phyloP scores from a whole-genome alignment of 768 basidiomycete species.

The Ramaria sp. region DNA sequence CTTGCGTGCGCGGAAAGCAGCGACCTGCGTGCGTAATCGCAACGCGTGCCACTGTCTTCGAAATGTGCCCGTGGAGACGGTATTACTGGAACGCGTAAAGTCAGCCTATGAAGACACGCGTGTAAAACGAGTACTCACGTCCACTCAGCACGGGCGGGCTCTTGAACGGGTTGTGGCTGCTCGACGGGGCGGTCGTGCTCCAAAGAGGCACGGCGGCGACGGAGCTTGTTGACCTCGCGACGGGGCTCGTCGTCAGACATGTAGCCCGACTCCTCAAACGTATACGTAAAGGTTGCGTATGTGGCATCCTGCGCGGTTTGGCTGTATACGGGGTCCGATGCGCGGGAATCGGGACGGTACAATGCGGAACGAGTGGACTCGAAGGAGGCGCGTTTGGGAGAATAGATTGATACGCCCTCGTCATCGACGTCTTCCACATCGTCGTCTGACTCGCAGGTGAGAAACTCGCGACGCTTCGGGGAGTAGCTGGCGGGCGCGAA shows the following conservation, averaged over 20 bases:
- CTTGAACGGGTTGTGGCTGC: no score
- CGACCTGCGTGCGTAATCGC: constrained; percentile 6
- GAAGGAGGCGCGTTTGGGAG: not conserved
- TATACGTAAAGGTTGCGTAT: not conserved
- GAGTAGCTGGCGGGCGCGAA: constrained; percentile 1
- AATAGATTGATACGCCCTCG: not conserved
- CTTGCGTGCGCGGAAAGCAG: constrained; percentile 5
- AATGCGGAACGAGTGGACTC: not conserved
- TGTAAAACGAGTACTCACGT: not conserved
- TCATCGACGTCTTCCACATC: constrained; percentile 15
- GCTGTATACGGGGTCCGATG: constrained; percentile 6
- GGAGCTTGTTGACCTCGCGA: constrained; percentile 2
- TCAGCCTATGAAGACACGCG: no score
- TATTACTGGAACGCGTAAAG: not conserved
- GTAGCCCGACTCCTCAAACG: not conserved
- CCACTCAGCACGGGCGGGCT: not conserved
- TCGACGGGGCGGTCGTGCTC: not conserved
- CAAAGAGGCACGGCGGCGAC: not conserved
- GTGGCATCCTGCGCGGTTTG: not conserved
- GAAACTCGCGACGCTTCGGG: constrained; percentile 17
- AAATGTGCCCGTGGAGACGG: not conserved
- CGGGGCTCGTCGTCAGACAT: constrained; percentile 1
- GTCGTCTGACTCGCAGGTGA: constrained; percentile 31
- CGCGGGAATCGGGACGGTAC: constrained; percentile 1
- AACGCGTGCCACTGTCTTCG: constrained; percentile 8